phyloP scores from a whole-genome alignment of 768 basidiomycete genomes.

The Russula sp. region DNA sequence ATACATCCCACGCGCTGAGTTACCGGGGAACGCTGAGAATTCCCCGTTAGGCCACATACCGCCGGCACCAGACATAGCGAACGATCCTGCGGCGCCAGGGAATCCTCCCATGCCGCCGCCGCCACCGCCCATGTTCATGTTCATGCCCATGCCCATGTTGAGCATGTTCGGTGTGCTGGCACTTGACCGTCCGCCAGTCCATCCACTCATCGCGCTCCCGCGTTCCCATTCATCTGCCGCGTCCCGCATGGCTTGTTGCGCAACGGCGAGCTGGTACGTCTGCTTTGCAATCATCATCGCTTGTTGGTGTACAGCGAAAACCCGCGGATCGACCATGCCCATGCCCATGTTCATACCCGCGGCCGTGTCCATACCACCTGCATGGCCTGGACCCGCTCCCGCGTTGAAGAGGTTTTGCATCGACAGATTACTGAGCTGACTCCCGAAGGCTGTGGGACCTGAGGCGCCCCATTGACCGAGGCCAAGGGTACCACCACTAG shows the following conservation, averaged over 20 bases:
- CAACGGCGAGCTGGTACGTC: constrained; percentile 85
- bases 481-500: constrained; percentile 27
- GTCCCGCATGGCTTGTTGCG: constrained; percentile 83
- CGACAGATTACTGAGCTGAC: constrained; percentile 36
- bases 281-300: constrained; percentile 87
- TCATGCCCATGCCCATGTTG: constrained; percentile 39
- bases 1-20: constrained; percentile 52
- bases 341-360: constrained; percentile 19
- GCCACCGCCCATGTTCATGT: constrained; percentile 30
- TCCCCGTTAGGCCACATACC: constrained; percentile 44
- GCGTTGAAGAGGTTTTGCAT: constrained; percentile 52
- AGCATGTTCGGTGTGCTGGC: constrained; percentile 36
- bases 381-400: neutral
- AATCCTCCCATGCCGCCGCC: constrained; percentile 14
- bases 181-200: constrained; percentile 34
- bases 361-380: neutral
- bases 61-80: constrained; percentile 34
- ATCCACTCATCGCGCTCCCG: constrained; percentile 48
- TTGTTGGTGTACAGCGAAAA: constrained; percentile 74
- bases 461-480: constrained; percentile 34
- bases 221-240: constrained; percentile 94
- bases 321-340: constrained; percentile 28
- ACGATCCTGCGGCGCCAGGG: neutral
- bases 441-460: constrained; percentile 31
- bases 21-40: constrained; percentile 50